Percentiles rank a stretch among this genome's conserved stretches.
These are phyloP conservation scores for Tetrahymena elliotti DNA, from an alignment of 73 alveolate genomes.

Conservation along the genomic window DNA sequence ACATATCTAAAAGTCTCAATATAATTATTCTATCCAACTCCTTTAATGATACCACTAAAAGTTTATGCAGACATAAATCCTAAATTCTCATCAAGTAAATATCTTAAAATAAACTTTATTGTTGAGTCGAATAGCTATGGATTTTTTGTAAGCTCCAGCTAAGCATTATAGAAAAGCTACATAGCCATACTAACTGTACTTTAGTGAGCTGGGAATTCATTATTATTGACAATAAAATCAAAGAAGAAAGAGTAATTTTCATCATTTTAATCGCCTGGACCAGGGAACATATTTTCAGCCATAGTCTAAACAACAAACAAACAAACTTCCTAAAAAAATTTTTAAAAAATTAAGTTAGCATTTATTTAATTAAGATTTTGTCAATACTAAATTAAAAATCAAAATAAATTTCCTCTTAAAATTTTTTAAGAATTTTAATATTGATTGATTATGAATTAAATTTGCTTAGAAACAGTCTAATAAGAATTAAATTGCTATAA, in stretches of 20 bases:
- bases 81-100: neutral
- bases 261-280: neutral
- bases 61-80: neutral
- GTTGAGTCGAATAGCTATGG: neutral
- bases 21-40: neutral
- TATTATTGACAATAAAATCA: neutral
- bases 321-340: neutral
- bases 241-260: neutral
- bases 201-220: neutral
- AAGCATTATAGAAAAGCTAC: neutral
- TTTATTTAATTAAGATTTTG: neutral
- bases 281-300: constrained; percentile 1
- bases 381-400: no score
- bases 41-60: neutral
- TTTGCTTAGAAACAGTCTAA: neutral
- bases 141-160: neutral
- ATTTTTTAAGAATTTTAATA: neutral
- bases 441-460: neutral
- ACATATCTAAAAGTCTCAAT: neutral
- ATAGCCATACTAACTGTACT: neutral
- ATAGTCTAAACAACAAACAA: neutral
- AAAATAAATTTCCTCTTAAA: no score
- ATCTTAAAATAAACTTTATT: neutral
- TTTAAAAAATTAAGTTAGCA: neutral
- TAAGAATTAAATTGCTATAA: neutral